Conservation (phyloP, 208 protist genomes). For the Hexamita inflata region DNA sequence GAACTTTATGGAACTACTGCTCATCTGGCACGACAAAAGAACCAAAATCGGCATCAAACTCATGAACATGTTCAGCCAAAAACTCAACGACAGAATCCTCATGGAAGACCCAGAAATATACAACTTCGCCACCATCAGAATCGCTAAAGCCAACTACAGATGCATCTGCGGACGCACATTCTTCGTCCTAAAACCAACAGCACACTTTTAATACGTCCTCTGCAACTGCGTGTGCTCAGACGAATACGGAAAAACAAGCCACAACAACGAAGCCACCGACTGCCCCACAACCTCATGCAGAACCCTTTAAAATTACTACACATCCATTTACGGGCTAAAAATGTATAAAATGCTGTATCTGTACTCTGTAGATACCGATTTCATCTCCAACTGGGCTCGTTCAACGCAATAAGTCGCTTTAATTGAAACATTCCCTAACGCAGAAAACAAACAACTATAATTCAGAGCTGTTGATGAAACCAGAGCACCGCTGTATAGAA, state of each 20-base stretch:
- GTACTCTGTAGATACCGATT: not conserved
- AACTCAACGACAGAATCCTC: too few relatives aligned
- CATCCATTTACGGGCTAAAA: conserved; percentile 4
- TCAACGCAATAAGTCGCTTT: too few relatives aligned
- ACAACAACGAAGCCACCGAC: not conserved
- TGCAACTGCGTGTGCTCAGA: not conserved
- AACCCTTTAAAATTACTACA: not conserved
- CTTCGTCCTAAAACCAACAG: not conserved
- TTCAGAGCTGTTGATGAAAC: too few relatives aligned
- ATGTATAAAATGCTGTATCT: not conserved
- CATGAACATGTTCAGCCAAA: not conserved
- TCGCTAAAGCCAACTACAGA: not conserved
- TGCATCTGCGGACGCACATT: conserved; percentile 14
- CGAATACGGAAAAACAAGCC: not conserved
- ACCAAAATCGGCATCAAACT: not conserved
- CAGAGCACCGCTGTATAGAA: too few relatives aligned
- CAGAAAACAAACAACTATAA: too few relatives aligned
- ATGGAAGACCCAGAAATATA: too few relatives aligned
- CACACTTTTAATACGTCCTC: not conserved
- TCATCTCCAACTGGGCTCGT: conserved; percentile 13
- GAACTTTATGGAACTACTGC: conserved; percentile 1
- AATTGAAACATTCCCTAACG: too few relatives aligned
- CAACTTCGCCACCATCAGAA: too few relatives aligned
- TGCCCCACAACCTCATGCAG: conserved; percentile 8
- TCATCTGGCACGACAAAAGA: not conserved